phyloP scores from a whole-genome alignment of 305 asterid species.

The Striga hermonthica region DNA sequence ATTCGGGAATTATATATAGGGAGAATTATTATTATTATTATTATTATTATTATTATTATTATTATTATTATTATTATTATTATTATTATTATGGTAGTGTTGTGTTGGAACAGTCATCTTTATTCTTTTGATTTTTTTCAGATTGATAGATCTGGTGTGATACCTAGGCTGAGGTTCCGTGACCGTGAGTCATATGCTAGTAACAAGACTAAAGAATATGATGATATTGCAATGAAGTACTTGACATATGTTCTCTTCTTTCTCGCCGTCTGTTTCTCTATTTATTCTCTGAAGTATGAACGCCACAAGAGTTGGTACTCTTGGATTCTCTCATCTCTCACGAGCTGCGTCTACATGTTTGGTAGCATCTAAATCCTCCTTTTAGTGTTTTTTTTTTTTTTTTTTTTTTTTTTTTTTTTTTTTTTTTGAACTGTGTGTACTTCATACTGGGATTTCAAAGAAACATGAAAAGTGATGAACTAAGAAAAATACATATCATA shows the following conservation, averaged over 20 bases:
- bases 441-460: background rate
- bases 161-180: slow-evolving; percentile 87
- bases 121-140: slow-evolving; percentile 28
- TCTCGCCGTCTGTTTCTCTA: slow-evolving; percentile 67
- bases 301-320: slow-evolving; percentile 99
- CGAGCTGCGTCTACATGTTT: slow-evolving; percentile 98
- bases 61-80: too few species aligned
- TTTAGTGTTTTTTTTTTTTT: slow-evolving; percentile 17
- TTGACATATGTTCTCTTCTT: slow-evolving; percentile 78
- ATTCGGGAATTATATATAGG: too few species aligned
- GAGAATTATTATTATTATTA: background rate
- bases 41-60: too few species aligned
- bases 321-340: slow-evolving; percentile 93
- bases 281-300: slow-evolving; percentile 89
- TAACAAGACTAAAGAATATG: slow-evolving; percentile 96
- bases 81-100: too few species aligned
- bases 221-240: slow-evolving; percentile 97
- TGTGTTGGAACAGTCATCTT: slow-evolving; percentile 13
- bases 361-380: slow-evolving; percentile 49
- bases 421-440: background rate
- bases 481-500: too few species aligned
- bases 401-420: background rate
- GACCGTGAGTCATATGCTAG: slow-evolving; percentile 93
- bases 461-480: too few species aligned
- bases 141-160: slow-evolving; percentile 90